phyloP scores from a whole-genome alignment of 2,329 filamentous ascomycete species.

The Huntiella savannae region DNA sequence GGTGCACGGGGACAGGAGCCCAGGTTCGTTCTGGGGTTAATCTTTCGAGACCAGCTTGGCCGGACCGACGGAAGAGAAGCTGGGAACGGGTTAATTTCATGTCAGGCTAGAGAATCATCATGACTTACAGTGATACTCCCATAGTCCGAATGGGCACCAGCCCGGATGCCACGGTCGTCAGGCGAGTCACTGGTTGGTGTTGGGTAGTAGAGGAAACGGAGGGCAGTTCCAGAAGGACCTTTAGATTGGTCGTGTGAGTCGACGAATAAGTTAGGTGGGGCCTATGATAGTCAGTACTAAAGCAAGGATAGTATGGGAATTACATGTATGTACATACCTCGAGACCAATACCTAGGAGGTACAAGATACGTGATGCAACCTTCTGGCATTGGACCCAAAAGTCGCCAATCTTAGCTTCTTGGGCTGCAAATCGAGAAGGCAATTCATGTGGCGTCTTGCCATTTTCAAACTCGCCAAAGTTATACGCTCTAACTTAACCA shows the following conservation, averaged over 20 bases:
- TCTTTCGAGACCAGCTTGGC: constrained; percentile 76
- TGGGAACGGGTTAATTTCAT: constrained; percentile 1
- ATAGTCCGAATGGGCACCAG: constrained; percentile 86
- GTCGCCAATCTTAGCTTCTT: constrained; percentile 40
- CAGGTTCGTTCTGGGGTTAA: constrained; percentile 35
- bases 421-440: constrained; percentile 39
- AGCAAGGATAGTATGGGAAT: constrained; percentile 1
- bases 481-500: constrained; percentile 51
- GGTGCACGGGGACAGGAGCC: constrained; percentile 49
- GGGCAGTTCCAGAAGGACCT: constrained; percentile 35
- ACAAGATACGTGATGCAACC: constrained; percentile 54
- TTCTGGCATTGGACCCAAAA: constrained; percentile 55
- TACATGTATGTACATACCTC: constrained; percentile 25
- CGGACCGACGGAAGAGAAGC: constrained; percentile 67
- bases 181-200: constrained; percentile 19
- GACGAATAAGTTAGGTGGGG: constrained; percentile 35
- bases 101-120: neutral
- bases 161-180: constrained; percentile 40
- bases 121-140: constrained; percentile 34
- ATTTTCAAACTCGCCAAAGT: constrained; percentile 60
- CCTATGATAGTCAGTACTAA: neutral
- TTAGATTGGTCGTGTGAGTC: constrained; percentile 27
- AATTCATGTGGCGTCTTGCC: constrained; percentile 60
- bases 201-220: constrained; percentile 59
- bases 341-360: constrained; percentile 61